Evolutionary conservation across 2,329 filamentous ascomycete species (phyloP).

Genomic region (Diplodia scrobiculata): DNA sequence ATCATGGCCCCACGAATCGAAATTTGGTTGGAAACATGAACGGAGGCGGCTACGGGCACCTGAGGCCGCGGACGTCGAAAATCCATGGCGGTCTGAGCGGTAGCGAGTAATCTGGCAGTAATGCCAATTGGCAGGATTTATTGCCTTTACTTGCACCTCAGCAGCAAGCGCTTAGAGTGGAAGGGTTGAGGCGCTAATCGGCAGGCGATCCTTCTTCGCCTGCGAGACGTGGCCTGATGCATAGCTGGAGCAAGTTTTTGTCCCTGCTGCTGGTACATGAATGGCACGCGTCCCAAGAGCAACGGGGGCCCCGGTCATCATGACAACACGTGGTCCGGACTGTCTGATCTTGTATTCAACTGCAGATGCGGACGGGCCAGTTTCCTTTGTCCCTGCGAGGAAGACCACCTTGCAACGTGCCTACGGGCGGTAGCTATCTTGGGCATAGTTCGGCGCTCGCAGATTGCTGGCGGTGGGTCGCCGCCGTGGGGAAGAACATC

Average conservation of each 20-base stretch:
- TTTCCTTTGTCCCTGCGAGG: neutral
- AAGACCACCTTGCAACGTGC: neutral
- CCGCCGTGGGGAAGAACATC: slow-evolving; percentile 11
- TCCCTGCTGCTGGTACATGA: neutral
- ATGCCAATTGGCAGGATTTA: neutral
- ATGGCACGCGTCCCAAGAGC: neutral
- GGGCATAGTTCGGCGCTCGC: slow-evolving; percentile 1
- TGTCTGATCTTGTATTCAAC: neutral
- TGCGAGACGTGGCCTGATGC: slow-evolving; percentile 1
- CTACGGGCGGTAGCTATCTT: slow-evolving; percentile 15
- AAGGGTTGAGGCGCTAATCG: neutral
- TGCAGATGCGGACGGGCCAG: no score
- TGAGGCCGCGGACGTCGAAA: neutral
- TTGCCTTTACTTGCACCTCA: slow-evolving; percentile 1
- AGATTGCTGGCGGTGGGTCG: slow-evolving; percentile 6
- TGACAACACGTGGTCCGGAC: slow-evolving; percentile 13
- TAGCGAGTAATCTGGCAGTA: neutral
- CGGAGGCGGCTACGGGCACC: neutral
- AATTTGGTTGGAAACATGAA: neutral
- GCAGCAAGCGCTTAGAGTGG: slow-evolving; percentile 2
- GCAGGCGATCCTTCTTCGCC: neutral
- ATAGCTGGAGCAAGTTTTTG: slow-evolving; percentile 3
- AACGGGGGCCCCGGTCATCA: neutral
- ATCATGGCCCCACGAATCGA: neutral
- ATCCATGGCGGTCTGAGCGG: neutral